These are phyloP conservation scores for Sarocladium kiliense DNA, from an alignment of 2,329 filamentous ascomycete genomes.

Conservation along the genomic window DNA sequence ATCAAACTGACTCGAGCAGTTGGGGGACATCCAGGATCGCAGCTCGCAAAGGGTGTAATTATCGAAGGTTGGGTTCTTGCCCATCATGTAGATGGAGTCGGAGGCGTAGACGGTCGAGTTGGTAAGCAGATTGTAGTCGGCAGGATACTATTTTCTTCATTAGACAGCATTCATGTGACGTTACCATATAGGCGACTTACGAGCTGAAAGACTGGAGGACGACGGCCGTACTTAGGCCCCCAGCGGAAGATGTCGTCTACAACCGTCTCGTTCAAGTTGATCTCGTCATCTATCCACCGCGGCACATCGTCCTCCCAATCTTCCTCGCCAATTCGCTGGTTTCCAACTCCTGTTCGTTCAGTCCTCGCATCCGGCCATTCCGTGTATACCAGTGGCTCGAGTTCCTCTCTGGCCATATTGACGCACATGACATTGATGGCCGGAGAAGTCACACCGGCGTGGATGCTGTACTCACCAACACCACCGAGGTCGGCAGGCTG, in stretches of 20 bases:
- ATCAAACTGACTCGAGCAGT: constrained; percentile 61
- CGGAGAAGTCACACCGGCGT: constrained; percentile 65
- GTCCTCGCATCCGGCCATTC: constrained; percentile 46
- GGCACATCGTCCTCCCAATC: constrained; percentile 37
- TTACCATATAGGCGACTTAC: too few species aligned
- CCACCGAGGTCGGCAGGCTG: constrained; percentile 63
- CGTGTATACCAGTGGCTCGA: constrained; percentile 60
- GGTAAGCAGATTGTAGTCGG: constrained; percentile 60
- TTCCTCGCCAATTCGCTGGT: constrained; percentile 26
- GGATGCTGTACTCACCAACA: constrained; percentile 62
- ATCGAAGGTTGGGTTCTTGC: constrained; percentile 32
- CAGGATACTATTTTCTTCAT: constrained; percentile 55
- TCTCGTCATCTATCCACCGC: constrained; percentile 16
- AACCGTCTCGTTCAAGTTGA: constrained; percentile 49
- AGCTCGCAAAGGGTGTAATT: constrained; percentile 66
- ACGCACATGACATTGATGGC: constrained; percentile 69
- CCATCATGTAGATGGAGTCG: constrained; percentile 62
- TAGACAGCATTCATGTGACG: too few species aligned
- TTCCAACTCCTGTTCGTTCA: constrained; percentile 25
- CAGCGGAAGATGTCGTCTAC: constrained; percentile 70
- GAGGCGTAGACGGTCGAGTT: constrained; percentile 40
- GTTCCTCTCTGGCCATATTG: constrained; percentile 54
- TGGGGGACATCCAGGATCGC: constrained; percentile 55
- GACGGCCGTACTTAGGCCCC: constrained; percentile 45
- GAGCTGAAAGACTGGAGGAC: constrained; percentile 47